A percentile compares a stretch with the other conserved stretches of the same genome.
Conservation (phyloP, 148 eudicot species). For the Camellia japonica region DNA sequence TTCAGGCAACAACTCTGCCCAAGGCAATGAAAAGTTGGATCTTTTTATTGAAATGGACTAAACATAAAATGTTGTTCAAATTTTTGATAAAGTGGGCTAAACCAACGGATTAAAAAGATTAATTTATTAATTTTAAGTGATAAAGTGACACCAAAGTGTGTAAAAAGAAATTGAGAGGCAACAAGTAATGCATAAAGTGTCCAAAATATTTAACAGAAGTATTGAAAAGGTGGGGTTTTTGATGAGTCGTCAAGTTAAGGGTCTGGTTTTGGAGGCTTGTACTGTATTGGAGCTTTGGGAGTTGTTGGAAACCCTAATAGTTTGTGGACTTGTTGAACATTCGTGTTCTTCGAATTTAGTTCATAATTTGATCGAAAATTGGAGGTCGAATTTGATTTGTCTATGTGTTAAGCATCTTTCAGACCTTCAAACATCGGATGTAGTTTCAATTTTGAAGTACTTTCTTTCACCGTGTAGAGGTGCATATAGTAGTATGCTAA, state of each 20-base stretch:
- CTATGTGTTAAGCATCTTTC: constrained; percentile 51
- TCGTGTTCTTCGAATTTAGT: constrained; percentile 41
- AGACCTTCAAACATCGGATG: constrained; percentile 49
- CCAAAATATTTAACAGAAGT: too few relatives aligned
- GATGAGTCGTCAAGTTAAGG: constrained; percentile 58
- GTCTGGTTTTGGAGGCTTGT: constrained; percentile 66
- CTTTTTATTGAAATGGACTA: too few relatives aligned
- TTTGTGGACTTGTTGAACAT: constrained; percentile 47
- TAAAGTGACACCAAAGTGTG: too few relatives aligned
- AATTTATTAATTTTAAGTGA: too few relatives aligned
- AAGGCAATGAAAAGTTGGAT: neutral
- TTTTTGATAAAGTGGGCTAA: too few relatives aligned
- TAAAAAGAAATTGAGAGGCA: too few relatives aligned
- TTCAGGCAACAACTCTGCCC: neutral
- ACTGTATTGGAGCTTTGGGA: constrained; percentile 50
- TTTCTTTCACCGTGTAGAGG: constrained; percentile 48
- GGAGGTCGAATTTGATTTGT: constrained; percentile 59
- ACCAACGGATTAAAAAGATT: too few relatives aligned
- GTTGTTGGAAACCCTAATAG: constrained; percentile 47
- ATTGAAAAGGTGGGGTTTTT: constrained; percentile 41
- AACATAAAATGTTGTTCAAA: too few relatives aligned
- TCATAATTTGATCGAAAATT: constrained; percentile 38
- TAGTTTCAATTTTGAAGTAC: constrained; percentile 54
- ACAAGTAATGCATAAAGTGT: too few relatives aligned
- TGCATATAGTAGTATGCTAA: constrained; percentile 39